A percentile compares a stretch with the other conserved stretches of the same genome.
phyloP scores from a whole-genome alignment of 2,329 filamentous ascomycete species.

The Verticillium longisporum region DNA sequence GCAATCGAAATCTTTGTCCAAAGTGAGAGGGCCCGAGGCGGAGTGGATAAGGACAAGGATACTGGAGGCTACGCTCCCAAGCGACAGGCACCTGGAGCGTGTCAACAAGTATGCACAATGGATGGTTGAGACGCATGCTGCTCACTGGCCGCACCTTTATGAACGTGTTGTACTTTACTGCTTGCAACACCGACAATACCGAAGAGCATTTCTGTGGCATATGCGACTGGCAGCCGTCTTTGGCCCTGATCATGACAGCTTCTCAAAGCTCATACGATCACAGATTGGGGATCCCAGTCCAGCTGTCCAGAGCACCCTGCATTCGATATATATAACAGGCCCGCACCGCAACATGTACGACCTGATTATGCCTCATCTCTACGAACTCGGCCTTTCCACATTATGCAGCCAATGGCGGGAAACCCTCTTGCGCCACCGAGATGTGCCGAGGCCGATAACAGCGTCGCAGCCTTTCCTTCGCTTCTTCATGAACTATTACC shows the following conservation, averaged over 20 bases:
- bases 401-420: constrained; percentile 42
- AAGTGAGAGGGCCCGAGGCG: constrained; percentile 16
- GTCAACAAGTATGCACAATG: constrained; percentile 34
- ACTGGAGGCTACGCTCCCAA: constrained; percentile 19
- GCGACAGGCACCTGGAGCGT: constrained; percentile 19
- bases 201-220: constrained; percentile 40
- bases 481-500: constrained; percentile 39
- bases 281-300: constrained; percentile 31
- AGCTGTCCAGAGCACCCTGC: constrained; percentile 31
- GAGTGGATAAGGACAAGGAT: constrained; percentile 19
- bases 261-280: constrained; percentile 33
- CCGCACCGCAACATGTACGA: constrained; percentile 41
- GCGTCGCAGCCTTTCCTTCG: constrained; percentile 39
- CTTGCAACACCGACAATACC: constrained; percentile 29
- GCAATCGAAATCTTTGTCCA: constrained; percentile 13
- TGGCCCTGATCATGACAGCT: constrained; percentile 30
- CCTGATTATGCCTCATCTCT: constrained; percentile 42
- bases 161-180: constrained; percentile 35
- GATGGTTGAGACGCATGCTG: constrained; percentile 28
- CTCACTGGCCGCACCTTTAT: constrained; percentile 45
- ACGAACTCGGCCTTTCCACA: constrained; percentile 34
- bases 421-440: constrained; percentile 29
- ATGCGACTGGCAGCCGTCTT: constrained; percentile 34
- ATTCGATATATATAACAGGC: constrained; percentile 37
- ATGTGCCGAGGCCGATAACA: constrained; percentile 29